Base-by-base conservation (phyloP, 148 eudicot species). In the Vaccinium macrocarpon region DNA sequence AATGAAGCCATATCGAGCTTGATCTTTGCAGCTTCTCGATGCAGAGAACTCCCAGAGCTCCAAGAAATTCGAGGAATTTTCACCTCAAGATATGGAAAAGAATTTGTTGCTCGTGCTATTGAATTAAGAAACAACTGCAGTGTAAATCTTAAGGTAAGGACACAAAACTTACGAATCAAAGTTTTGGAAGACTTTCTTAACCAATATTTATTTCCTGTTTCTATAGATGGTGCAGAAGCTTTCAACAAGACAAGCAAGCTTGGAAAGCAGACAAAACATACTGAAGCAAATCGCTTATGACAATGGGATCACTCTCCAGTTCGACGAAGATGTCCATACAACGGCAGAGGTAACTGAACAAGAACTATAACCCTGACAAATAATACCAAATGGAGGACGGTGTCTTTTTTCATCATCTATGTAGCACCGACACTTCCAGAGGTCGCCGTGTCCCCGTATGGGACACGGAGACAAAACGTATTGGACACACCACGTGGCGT, bases 11-110 rank as follows among this genome's bases (percentile, higher is more conserved):
- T 87, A 85, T 84, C 92, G 19, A 90, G 91, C 86, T 88, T 93
- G 87, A 89, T 93, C 19, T 93, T 74, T 79, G 92, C 90, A 19
- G 90, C 96, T 66, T 81, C 93, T 51, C 90, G 96, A 86, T 87
- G 90, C 2, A 90, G 94, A 53, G 92, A 89, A 71, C 88, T 90
- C 66, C 94, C 94, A 57, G 93, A 93, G 81, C 91, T 93, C 61
- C 88, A 81, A 61, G 89, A 93, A 76, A 61, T 90, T 59, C 88
- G 93, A 48, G 84, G 84, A 4, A 89, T 87, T 50, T 88, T 90
- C 88, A 51, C 83, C 57, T 82, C 88, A 15, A 87, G 79, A 29
- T 90, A 81, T 80, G 96, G 96, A 56, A 88, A 92, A 46, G 90
- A 91, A 68, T 93, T 83, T 83, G 84, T 85, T 29, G 27, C 84